Conservation (phyloP, 192 early-diverging fungal species). For the Mycoemilia scoparia region DNA sequence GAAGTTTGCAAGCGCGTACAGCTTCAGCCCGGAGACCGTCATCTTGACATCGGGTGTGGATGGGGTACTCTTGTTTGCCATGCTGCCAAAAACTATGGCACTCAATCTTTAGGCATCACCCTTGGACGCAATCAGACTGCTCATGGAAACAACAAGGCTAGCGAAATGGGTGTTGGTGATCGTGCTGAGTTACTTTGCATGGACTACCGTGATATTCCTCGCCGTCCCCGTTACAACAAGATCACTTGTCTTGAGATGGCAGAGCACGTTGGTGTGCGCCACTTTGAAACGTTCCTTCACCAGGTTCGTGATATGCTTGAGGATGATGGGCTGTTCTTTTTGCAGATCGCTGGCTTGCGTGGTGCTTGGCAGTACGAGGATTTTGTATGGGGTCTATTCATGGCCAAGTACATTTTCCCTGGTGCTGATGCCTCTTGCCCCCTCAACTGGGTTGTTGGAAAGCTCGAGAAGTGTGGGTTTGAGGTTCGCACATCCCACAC, state of each 20-base stretch:
- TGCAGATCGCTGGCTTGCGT: slow-evolving; percentile 95
- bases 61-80: slow-evolving; percentile 88
- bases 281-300: slow-evolving; percentile 73
- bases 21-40: slow-evolving; percentile 68
- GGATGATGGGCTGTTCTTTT: slow-evolving; percentile 94
- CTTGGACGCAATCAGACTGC: slow-evolving; percentile 81
- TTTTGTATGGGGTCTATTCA: slow-evolving; percentile 84
- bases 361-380: slow-evolving; percentile 66
- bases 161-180: slow-evolving; percentile 59
- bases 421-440: slow-evolving; percentile 95
- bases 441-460: slow-evolving; percentile 85
- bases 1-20: slow-evolving; percentile 72
- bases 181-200: slow-evolving; percentile 69
- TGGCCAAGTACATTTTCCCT: slow-evolving; percentile 98
- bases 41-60: slow-evolving; percentile 95
- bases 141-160: slow-evolving; percentile 70
- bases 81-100: slow-evolving; percentile 75
- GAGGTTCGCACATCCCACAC: slow-evolving; percentile 79
- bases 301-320: slow-evolving; percentile 89
- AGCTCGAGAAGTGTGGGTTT: slow-evolving; percentile 86
- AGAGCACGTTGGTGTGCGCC: slow-evolving; percentile 92
- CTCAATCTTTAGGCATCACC: slow-evolving; percentile 84
- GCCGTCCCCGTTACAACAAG: slow-evolving; percentile 74
- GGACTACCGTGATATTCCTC: slow-evolving; percentile 97
- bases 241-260: slow-evolving; percentile 99